These are phyloP conservation scores for Penicillium tannophilum DNA, from an alignment of 495 filamentous ascomycete genomes.

Conservation along the genomic window DNA sequence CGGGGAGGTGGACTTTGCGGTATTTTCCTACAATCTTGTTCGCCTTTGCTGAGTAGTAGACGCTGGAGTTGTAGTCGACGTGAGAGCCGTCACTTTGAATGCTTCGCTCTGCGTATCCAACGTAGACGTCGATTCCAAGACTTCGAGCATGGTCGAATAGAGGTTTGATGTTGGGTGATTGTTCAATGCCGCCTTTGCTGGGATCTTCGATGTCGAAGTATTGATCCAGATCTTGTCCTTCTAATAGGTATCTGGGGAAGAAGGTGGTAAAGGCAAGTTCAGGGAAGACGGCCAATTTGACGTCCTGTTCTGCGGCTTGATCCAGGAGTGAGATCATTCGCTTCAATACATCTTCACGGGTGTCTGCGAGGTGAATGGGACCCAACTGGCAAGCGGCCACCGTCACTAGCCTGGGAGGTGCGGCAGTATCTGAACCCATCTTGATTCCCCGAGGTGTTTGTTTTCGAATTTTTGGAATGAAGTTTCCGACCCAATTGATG, in stretches of 20 bases:
- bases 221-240: slow-evolving; percentile 37
- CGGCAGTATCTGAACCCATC: neutral
- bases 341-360: slow-evolving; percentile 35
- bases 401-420: slow-evolving; percentile 5
- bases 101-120: slow-evolving; percentile 47
- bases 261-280: slow-evolving; percentile 53
- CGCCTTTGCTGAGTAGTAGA: slow-evolving; percentile 47
- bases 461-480: neutral
- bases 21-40: slow-evolving; percentile 47
- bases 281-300: slow-evolving; percentile 49
- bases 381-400: slow-evolving; percentile 51
- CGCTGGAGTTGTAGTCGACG: slow-evolving; percentile 42
- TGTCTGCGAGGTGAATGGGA: slow-evolving; percentile 36
- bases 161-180: slow-evolving; percentile 39
- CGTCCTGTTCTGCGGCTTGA: slow-evolving; percentile 35
- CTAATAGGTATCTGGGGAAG: slow-evolving; percentile 46
- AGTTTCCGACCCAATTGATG: neutral
- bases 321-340: slow-evolving; percentile 47
- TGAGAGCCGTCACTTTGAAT: slow-evolving; percentile 30
- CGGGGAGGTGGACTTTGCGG: slow-evolving; percentile 53
- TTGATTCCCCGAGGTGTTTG: neutral
- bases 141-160: slow-evolving; percentile 47
- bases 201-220: slow-evolving; percentile 49
- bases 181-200: slow-evolving; percentile 21
- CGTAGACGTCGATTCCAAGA: slow-evolving; percentile 45